phyloP scores from a whole-genome alignment of 148 eudicot genomes.

The Rheum nobile region DNA sequence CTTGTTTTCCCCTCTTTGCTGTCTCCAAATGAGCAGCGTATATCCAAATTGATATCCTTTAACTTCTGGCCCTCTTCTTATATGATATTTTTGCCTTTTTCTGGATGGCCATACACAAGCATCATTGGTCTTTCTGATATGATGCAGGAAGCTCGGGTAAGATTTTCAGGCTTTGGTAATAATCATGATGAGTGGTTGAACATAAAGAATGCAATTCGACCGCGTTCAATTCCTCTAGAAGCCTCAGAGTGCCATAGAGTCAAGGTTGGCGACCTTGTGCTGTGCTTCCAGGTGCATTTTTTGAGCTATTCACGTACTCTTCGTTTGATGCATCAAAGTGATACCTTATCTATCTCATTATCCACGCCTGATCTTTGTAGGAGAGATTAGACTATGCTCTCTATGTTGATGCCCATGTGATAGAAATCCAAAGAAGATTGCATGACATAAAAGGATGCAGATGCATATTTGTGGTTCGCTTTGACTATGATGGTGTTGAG shows the following conservation, averaged over 20 bases:
- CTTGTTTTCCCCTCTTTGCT: too few relatives aligned
- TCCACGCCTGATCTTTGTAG: conserved; percentile 18
- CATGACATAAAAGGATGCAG: conserved; percentile 56
- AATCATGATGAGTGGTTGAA: conserved; percentile 87
- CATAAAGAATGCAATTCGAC: conserved; percentile 49
- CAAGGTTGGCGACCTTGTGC: conserved; percentile 70
- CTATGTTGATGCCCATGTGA: conserved; percentile 60
- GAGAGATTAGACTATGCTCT: conserved; percentile 48
- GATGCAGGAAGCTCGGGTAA: conserved; percentile 67
- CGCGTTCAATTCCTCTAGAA: conserved; percentile 86
- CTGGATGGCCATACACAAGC: background rate
- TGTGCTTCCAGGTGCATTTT: conserved; percentile 64
- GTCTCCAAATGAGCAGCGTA: too few relatives aligned
- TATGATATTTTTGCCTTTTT: too few relatives aligned
- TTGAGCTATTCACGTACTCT: background rate
- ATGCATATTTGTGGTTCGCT: conserved; percentile 71
- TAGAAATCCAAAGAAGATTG: conserved; percentile 42
- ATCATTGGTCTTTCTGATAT: background rate
- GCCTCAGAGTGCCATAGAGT: conserved; percentile 78
- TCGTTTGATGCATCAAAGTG: too few relatives aligned
- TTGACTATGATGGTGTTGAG: conserved; percentile 44
- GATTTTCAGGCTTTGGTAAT: conserved; percentile 68
- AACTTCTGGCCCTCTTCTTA: too few relatives aligned
- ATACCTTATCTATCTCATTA: too few relatives aligned
- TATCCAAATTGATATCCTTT: too few relatives aligned